These are phyloP conservation scores for Mayamaea pseudoterrestris DNA, from an alignment of 108 stramenopile genomes.

Conservation along the genomic window DNA sequence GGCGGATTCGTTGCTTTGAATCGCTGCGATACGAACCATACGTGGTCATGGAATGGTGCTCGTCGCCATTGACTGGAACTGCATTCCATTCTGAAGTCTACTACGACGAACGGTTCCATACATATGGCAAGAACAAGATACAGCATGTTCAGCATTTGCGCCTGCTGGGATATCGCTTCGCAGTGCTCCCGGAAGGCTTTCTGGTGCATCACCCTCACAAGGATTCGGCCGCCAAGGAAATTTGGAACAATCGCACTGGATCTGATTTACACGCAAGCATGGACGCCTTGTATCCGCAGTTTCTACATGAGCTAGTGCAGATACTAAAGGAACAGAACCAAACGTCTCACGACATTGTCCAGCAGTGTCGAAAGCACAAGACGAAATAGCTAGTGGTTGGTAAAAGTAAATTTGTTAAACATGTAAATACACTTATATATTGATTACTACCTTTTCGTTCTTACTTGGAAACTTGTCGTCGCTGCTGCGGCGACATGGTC, in stretches of 20 bases:
- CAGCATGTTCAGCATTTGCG: conserved; percentile 67
- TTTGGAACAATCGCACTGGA: conserved; percentile 43
- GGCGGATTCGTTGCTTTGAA: conserved; percentile 56
- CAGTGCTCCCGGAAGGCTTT: conserved; percentile 62
- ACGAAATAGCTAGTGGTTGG: too few relatives aligned
- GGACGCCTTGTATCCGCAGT: conserved; percentile 53
- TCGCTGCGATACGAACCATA: conserved; percentile 83
- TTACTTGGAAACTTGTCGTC: too few relatives aligned
- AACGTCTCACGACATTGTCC: too few relatives aligned
- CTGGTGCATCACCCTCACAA: conserved; percentile 75
- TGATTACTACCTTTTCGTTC: too few relatives aligned
- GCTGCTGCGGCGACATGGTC: too few relatives aligned
- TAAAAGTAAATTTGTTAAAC: too few relatives aligned
- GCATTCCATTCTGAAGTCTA: conserved; percentile 29
- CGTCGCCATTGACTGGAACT: neutral
- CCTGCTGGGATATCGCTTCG: conserved; percentile 39
- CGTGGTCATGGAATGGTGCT: conserved; percentile 72
- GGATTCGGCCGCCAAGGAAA: conserved; percentile 57
- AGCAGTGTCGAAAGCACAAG: too few relatives aligned
- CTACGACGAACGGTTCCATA: conserved; percentile 82
- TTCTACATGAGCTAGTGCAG: conserved; percentile 37
- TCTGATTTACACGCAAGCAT: conserved; percentile 44
- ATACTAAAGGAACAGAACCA: too few relatives aligned
- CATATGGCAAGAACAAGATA: conserved; percentile 90
- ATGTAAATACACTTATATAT: too few relatives aligned